A percentile compares a stretch with the other conserved stretches of the same genome.
These are phyloP conservation scores for Phalaenopsis equestris DNA, from an alignment of 106 monocot genomes.

Conservation along the genomic window DNA sequence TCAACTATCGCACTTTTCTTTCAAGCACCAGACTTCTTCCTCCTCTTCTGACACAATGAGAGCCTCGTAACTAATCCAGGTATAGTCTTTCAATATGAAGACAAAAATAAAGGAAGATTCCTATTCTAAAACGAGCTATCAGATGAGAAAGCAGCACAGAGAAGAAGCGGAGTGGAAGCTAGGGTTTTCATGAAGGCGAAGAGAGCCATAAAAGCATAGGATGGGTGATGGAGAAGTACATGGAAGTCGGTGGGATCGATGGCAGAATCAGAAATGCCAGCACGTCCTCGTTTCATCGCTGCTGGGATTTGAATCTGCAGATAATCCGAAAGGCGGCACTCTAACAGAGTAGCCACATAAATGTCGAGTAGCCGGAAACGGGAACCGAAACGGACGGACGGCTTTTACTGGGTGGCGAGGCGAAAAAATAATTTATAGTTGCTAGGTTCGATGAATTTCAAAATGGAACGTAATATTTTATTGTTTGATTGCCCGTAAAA, in stretches of 20 bases:
- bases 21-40: background rate
- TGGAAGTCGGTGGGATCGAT: background rate
- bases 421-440: too few species aligned
- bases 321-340: background rate
- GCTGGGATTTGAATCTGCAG: background rate
- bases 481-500: too few species aligned
- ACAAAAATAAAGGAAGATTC: background rate
- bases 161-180: background rate
- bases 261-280: background rate
- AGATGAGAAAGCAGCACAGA: background rate
- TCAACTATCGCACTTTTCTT: background rate
- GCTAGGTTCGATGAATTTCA: too few species aligned
- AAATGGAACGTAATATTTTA: too few species aligned
- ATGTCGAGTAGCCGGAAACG: too few species aligned
- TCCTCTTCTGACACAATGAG: background rate
- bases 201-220: background rate
- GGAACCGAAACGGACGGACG: too few species aligned
- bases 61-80: background rate
- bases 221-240: constrained; percentile 5
- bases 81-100: background rate
- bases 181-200: background rate
- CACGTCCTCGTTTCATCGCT: background rate
- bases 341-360: background rate
- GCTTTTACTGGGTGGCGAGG: too few species aligned
- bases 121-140: background rate